Evolutionary conservation across 2,329 filamentous ascomycete species (phyloP), one percentile per base, ranked within the genome.

Genomic region (Xylariaceae sp.): DNA sequence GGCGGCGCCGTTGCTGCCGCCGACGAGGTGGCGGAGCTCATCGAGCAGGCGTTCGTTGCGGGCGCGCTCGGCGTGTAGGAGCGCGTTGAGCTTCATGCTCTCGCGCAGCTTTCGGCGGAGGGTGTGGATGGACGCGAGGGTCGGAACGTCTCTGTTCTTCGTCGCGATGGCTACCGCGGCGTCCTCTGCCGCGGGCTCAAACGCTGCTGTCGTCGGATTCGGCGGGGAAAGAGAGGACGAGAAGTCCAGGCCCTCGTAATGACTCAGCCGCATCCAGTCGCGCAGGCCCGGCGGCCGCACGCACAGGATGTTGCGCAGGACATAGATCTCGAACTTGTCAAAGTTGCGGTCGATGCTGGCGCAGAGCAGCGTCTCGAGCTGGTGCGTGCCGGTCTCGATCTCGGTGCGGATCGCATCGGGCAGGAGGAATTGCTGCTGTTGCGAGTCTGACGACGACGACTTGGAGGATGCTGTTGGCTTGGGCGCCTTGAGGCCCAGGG

Each of bases 271-370:
- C 50, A 97, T 83, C 80, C 86, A 96, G 43, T 79, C 77, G 55
- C 86, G 71, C 3, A 62, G 43, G 47, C 91, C 86, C 19, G 83
- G 79, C 37, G 79, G 79, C 28, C 63, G 62, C 30, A 91, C 79
- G 31, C 78, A 83, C 49, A 93, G 67, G 53, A 90, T 86, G 60
- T 96, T 96, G 51, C 89, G 76, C 71, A 98, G 74, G 38, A 89
- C 84, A 68, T 91, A 96, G 42, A 98, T 86, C 69, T 93, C 87
- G 56, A 91, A 85, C 49, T 85, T 82, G 69, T 93, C 87, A 59
- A 91, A 91, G 51, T 87, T 87, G 64, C 84, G 86, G 65, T 93
- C 87, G 50, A 91, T 87, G 55, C 82, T 85, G 34, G 85, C 79
- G 64, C 87, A 88, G 19, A 91, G 74, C 8, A 93, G 72, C 13